phyloP scores from a whole-genome alignment of 2,329 filamentous ascomycete genomes.

The Exserohilum turcica region DNA sequence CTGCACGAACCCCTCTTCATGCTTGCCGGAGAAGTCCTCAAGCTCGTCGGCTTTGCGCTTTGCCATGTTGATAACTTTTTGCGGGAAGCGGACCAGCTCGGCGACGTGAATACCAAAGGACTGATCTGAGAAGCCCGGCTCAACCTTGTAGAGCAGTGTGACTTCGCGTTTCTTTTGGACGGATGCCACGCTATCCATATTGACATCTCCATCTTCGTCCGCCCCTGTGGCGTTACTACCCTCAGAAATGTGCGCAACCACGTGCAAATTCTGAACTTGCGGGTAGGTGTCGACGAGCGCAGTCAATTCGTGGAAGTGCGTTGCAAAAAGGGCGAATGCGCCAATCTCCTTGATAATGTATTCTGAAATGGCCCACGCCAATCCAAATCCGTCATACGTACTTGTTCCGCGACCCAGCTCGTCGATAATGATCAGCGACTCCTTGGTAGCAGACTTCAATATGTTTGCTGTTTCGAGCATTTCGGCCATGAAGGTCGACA shows the following conservation, averaged over 20 bases:
- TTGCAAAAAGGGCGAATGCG: conserved; percentile 93
- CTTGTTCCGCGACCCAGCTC: conserved; percentile 95
- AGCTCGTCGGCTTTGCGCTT: conserved; percentile 97
- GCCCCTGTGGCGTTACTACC: conserved; percentile 21
- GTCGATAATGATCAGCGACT: conserved; percentile 98
- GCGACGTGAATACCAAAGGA: conserved; percentile 98
- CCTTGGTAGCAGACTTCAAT: conserved; percentile 91
- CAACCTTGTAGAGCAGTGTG: conserved; percentile 94
- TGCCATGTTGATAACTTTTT: conserved; percentile 99
- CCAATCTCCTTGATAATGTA: conserved; percentile 96
- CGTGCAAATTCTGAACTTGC: conserved; percentile 90
- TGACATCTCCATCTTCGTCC: conserved; percentile 6
- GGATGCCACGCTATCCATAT: conserved; percentile 51
- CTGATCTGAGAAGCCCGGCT: conserved; percentile 94
- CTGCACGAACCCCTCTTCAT: conserved; percentile 58
- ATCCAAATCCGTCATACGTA: conserved; percentile 96
- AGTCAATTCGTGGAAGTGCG: conserved; percentile 97
- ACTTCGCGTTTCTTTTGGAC: conserved; percentile 68
- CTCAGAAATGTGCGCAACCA: conserved; percentile 85
- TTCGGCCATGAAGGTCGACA: conserved; percentile 99
- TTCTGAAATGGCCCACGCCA: conserved; percentile 99
- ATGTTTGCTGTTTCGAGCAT: conserved; percentile 99
- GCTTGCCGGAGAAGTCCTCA: conserved; percentile 88
- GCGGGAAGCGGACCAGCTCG: conserved; percentile 92
- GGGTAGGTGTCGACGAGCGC: conserved; percentile 84